Evolutionary conservation across 2,329 filamentous ascomycete genomes (phyloP), one percentile per base, ranked within the genome.

Genomic region (Metarhizium humberi): DNA sequence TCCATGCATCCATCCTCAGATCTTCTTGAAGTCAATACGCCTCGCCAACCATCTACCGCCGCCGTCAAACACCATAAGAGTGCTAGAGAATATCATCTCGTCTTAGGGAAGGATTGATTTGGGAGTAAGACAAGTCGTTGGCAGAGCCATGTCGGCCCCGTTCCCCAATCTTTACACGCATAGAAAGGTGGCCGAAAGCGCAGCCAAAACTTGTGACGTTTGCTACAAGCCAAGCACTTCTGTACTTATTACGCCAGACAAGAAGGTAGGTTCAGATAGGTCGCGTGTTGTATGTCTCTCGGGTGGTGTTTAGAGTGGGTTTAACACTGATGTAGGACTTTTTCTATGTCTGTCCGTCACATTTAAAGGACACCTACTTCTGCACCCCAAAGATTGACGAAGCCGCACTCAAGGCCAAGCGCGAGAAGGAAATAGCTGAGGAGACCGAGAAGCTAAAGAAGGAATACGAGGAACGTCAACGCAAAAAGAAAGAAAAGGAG

Each of bases 171-270:
- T 88, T 34, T 97, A 92, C 73, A 84, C 89, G 60, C 87, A 92
- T 60, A 88, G 92, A 51, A 89, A 85, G 62, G 92, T 97, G 40
- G 91, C 91, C 13, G 90, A 95, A 34, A 81, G 84, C n/a, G 81
- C 87, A 1, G 81, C 89, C 13, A 95, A 89, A 71, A 78, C 89
- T 51, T 99, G 94, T 72, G 87, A 90, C 71, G 84, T 97, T 59
- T 97, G 94, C 78, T 95, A 87, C 76, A 95, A 94, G 72, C 87
- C 88, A 8, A 90, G 86, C 57, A 84, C 86, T 6, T 95, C 87
- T 61, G 92, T 97, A 18, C 77, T 99, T 54, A 89, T 96, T 62
- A 95, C 91, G 8, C 82, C 88, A 0, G 91, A 95, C 64, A 92
- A 90, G 65, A 94, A 92, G 83, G 92, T 94, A 65, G 60, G 63